These are phyloP conservation scores for Proliferodiscus dingleyae DNA, from an alignment of 2,329 filamentous ascomycete species.

Conservation along the genomic window DNA sequence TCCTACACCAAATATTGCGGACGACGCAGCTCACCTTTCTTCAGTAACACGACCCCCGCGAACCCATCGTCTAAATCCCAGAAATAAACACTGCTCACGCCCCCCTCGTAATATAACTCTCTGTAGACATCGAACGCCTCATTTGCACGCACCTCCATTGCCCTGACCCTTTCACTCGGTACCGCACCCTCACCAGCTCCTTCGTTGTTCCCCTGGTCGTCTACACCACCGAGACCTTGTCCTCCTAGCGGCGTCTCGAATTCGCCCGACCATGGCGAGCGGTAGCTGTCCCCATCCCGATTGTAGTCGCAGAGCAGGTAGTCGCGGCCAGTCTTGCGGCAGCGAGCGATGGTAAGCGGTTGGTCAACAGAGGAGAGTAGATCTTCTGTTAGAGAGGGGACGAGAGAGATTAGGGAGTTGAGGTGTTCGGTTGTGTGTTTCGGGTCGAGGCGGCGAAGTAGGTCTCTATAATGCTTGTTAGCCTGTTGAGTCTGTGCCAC, in stretches of 20 bases:
- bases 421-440: slow-evolving; percentile 88
- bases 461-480: slow-evolving; percentile 62
- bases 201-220: slow-evolving; percentile 46
- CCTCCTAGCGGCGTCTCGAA: slow-evolving; percentile 86
- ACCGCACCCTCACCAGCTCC: slow-evolving; percentile 73
- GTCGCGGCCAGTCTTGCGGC: slow-evolving; percentile 83
- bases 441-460: slow-evolving; percentile 94
- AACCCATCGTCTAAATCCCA: slow-evolving; percentile 99
- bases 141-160: slow-evolving; percentile 91
- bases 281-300: slow-evolving; percentile 95
- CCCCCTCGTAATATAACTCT: slow-evolving; percentile 95
- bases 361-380: slow-evolving; percentile 97
- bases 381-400: slow-evolving; percentile 91
- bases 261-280: slow-evolving; percentile 98
- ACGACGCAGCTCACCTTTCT: slow-evolving; percentile 65
- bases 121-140: slow-evolving; percentile 96
- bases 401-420: slow-evolving; percentile 79
- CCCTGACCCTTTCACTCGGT: slow-evolving; percentile 83
- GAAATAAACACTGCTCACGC: slow-evolving; percentile 92
- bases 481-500: neutral
- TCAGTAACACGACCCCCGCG: slow-evolving; percentile 88
- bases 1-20: neutral
- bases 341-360: slow-evolving; percentile 80
- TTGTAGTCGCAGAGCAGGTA: slow-evolving; percentile 99
- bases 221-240: slow-evolving; percentile 49